These are phyloP conservation scores for Perilla frutescens DNA, from an alignment of 257 asterid species.

Conservation along the genomic window DNA sequence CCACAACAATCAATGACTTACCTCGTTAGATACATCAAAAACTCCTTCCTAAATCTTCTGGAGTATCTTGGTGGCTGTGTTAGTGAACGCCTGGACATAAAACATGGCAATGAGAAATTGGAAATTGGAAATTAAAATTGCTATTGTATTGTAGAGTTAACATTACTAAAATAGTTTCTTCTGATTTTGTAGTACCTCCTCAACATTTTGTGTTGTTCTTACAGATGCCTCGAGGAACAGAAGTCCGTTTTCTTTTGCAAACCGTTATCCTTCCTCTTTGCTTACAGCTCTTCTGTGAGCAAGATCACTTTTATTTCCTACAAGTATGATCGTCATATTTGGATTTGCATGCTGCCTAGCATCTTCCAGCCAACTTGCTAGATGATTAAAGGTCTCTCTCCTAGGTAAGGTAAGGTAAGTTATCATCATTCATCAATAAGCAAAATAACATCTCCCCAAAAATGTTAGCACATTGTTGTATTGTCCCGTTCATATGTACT, in stretches of 20 bases:
- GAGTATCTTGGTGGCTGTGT: constrained; percentile 71
- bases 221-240: constrained; percentile 77
- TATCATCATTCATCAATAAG: neutral
- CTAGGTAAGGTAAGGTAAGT: constrained; percentile 33
- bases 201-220: constrained; percentile 84
- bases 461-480: no score
- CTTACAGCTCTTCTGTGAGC: constrained; percentile 78
- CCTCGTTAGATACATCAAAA: constrained; percentile 77
- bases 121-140: neutral
- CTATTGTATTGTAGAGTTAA: neutral
- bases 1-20: constrained; percentile 32
- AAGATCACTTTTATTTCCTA: constrained; percentile 82
- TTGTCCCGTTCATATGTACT: constrained; percentile 20
- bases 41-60: constrained; percentile 80
- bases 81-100: constrained; percentile 60
- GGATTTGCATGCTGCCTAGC: constrained; percentile 86
- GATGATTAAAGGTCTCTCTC: constrained; percentile 85
- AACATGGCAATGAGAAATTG: neutral
- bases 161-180: neutral
- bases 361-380: constrained; percentile 87
- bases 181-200: constrained; percentile 55
- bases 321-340: constrained; percentile 75
- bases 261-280: constrained; percentile 88
- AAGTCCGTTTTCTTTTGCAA: constrained; percentile 82
- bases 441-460: constrained; percentile 9